A percentile compares a stretch with the other conserved stretches of the same genome.
Evolutionary conservation across 768 basidiomycete species (phyloP).

Genomic region (Leccinum subgranulosum): DNA sequence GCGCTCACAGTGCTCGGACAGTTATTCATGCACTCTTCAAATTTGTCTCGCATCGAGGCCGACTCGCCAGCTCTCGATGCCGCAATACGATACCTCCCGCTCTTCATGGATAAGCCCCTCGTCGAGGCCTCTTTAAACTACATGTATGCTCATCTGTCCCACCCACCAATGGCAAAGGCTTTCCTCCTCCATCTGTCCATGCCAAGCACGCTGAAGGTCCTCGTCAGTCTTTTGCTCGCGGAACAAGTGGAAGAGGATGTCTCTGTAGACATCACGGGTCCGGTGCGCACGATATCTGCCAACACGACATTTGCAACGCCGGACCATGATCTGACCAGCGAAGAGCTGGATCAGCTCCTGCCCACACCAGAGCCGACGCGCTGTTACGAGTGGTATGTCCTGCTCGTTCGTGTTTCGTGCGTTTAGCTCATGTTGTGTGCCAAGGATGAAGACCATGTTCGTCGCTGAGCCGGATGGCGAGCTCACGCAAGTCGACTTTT

Average conservation of each 20-base stretch:
- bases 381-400: conserved; percentile 74
- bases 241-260: conserved; percentile 74
- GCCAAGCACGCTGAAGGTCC: conserved; percentile 64
- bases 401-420: background rate
- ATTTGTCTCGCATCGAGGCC: conserved; percentile 49
- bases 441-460: conserved; percentile 92
- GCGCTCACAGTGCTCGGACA: conserved; percentile 58
- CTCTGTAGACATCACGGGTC: conserved; percentile 58
- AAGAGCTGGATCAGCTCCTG: conserved; percentile 62
- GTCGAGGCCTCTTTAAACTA: conserved; percentile 73
- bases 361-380: conserved; percentile 68
- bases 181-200: conserved; percentile 72
- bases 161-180: conserved; percentile 70
- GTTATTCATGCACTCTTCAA: conserved; percentile 60
- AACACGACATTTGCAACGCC: conserved; percentile 43
- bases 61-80: conserved; percentile 60
- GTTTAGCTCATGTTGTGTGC: conserved; percentile 10
- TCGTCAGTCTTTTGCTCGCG: conserved; percentile 61
- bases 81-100: conserved; percentile 68
- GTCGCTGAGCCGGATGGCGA: conserved; percentile 71
- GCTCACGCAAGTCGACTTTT: conserved; percentile 92
- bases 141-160: conserved; percentile 70
- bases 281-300: conserved; percentile 57
- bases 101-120: conserved; percentile 66
- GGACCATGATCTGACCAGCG: conserved; percentile 66